Evolutionary conservation across 805 yeast genomes (phyloP).

Genomic region (Wickerhamomyces tratensis): DNA sequence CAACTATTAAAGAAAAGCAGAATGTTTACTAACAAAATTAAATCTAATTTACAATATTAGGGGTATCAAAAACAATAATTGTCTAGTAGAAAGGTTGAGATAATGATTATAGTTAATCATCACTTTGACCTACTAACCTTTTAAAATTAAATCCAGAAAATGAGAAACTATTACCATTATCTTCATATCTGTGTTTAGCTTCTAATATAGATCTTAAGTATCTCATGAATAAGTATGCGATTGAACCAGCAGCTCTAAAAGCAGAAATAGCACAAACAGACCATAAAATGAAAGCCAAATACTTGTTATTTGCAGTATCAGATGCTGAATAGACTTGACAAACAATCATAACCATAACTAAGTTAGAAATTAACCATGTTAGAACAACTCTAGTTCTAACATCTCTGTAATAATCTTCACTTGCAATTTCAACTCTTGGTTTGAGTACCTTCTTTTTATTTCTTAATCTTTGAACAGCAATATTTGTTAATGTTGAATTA

Average conservation of each 20-base stretch:
- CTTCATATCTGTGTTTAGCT: slow-evolving; percentile 28
- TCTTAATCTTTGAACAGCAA: slow-evolving; percentile 59
- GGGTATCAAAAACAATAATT: no score
- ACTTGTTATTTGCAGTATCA: slow-evolving; percentile 57
- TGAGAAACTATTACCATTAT: slow-evolving; percentile 19
- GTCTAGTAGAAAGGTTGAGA: no score
- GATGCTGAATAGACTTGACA: slow-evolving; percentile 72
- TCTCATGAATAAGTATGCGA: slow-evolving; percentile 46
- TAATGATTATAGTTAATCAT: no score
- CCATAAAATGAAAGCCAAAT: slow-evolving; percentile 83
- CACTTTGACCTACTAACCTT: neutral
- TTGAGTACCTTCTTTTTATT: slow-evolving; percentile 37
- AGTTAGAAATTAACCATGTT: slow-evolving; percentile 81
- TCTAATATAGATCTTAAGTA: slow-evolving; percentile 29
- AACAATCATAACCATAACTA: slow-evolving; percentile 77
- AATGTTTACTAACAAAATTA: no score
- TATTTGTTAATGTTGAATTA: slow-evolving; percentile 61
- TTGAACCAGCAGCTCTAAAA: slow-evolving; percentile 77
- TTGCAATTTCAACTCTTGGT: slow-evolving; percentile 28
- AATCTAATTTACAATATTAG: no score
- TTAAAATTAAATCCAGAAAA: neutral
- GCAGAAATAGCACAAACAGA: slow-evolving; percentile 79
- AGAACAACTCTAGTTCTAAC: slow-evolving; percentile 93
- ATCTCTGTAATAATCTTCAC: slow-evolving; percentile 87
- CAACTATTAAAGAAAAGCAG: no score